These are phyloP conservation scores for Paramecium primaurelia DNA, from an alignment of 73 alveolate genomes.

Conservation along the genomic window DNA sequence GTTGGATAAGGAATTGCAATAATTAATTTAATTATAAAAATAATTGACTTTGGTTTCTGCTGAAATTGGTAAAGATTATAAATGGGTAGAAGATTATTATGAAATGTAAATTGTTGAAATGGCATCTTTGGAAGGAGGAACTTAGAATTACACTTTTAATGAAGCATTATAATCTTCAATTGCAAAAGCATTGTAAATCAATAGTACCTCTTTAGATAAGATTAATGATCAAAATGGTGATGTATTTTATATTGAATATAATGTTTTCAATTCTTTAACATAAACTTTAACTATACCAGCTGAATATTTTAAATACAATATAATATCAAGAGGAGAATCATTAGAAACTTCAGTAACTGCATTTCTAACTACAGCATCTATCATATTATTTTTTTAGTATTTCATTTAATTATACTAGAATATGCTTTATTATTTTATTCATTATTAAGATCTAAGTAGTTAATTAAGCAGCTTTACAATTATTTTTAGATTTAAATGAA, in stretches of 20 bases:
- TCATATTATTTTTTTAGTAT: background rate
- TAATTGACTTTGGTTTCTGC: background rate
- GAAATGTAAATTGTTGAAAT: background rate
- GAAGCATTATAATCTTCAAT: background rate
- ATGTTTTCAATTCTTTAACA: background rate
- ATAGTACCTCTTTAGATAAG: background rate
- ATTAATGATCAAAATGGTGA: background rate
- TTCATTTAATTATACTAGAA: background rate
- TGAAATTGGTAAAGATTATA: background rate
- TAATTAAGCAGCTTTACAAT: background rate
- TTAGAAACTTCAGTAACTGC: background rate
- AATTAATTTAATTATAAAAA: background rate
- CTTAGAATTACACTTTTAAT: background rate
- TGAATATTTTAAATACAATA: background rate
- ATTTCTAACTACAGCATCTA: background rate
- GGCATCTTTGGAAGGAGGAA: background rate
- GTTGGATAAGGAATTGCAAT: background rate
- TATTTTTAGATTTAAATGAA: slow-evolving; percentile 39
- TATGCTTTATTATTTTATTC: background rate
- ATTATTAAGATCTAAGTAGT: background rate
- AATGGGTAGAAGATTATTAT: background rate
- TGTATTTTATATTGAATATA: background rate
- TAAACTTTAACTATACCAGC: background rate
- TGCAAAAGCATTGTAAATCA: background rate
- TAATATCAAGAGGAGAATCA: background rate